Evolutionary conservation across 2,329 filamentous ascomycete species (phyloP).

Genomic region (Fusarium chlamydosporum): DNA sequence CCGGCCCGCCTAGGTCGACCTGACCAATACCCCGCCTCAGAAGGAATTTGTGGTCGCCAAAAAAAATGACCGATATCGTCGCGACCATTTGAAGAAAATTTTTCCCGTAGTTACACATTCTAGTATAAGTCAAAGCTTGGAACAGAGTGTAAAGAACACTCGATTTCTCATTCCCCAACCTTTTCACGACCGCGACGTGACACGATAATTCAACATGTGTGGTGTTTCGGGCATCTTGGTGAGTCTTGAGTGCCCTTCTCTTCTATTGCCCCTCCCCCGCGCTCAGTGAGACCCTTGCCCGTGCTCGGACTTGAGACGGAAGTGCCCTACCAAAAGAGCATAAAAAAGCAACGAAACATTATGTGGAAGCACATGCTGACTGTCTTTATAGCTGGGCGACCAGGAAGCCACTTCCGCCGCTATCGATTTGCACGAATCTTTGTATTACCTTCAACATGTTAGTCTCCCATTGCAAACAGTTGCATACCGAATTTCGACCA

Average conservation of each 20-base stretch:
- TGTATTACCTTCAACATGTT: conserved; percentile 76
- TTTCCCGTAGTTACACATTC: conserved; percentile 34
- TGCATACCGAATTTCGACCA: conserved; percentile 21
- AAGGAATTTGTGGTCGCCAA: conserved; percentile 35
- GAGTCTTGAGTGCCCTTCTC: conserved; percentile 16
- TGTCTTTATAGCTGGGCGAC: conserved; percentile 52
- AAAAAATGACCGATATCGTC: conserved; percentile 40
- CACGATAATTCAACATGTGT: conserved; percentile 39
- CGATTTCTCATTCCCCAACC: conserved; percentile 7
- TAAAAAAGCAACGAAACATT: conserved; percentile 11
- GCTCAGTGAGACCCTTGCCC: conserved; percentile 36
- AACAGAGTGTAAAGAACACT: conserved; percentile 24
- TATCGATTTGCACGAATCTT: conserved; percentile 76
- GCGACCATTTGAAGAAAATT: conserved; percentile 29
- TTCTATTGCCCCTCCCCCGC: conserved; percentile 38
- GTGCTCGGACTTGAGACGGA: conserved; percentile 36
- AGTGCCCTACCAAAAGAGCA: conserved; percentile 29
- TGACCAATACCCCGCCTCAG: conserved; percentile 30
- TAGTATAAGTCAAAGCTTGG: conserved; percentile 22
- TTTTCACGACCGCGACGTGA: conserved; percentile 20
- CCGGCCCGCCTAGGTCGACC: conserved; percentile 21
- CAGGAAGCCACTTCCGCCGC: conserved; percentile 63
- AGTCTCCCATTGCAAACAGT: conserved; percentile 32
- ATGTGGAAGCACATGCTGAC: conserved; percentile 18
- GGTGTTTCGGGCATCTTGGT: conserved; percentile 45